Evolutionary conservation across 1,139 yeast species (phyloP).

Genomic region (Taphrina wiesneri): DNA sequence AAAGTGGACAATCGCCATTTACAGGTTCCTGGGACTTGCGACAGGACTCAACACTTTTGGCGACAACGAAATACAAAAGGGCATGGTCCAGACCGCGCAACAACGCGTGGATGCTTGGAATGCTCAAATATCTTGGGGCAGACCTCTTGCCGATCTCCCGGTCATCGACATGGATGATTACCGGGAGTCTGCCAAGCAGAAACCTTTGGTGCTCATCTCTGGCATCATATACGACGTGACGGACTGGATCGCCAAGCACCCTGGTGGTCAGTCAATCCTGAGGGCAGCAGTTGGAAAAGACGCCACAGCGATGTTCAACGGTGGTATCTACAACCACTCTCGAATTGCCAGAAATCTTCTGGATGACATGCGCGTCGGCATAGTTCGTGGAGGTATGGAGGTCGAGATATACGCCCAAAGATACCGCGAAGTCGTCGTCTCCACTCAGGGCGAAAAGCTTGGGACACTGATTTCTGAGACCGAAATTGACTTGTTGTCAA

Average conservation of each 20-base stretch:
- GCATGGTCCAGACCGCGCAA: constrained; percentile 91
- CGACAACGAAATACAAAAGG: constrained; percentile 95
- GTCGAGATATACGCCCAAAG: constrained; percentile 64
- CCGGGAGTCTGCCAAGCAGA: constrained; percentile 60
- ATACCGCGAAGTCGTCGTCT: constrained; percentile 54
- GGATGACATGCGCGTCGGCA: constrained; percentile 94
- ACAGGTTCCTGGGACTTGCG: constrained; percentile 80
- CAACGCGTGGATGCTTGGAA: constrained; percentile 87
- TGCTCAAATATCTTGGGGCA: constrained; percentile 85
- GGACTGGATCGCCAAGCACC: constrained; percentile 83
- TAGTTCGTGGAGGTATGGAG: constrained; percentile 79
- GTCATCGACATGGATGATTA: constrained; percentile 88
- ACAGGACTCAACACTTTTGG: constrained; percentile 89
- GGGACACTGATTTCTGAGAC: background rate
- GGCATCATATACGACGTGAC: constrained; percentile 95
- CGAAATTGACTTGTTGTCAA: constrained; percentile 3
- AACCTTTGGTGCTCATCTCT: constrained; percentile 68
- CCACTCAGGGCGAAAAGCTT: background rate
- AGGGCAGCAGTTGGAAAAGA: constrained; percentile 90
- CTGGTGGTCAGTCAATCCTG: constrained; percentile 92
- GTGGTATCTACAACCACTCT: constrained; percentile 95
- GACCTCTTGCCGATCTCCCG: constrained; percentile 77
- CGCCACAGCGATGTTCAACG: constrained; percentile 95
- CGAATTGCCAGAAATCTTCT: constrained; percentile 96
- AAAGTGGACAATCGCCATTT: constrained; percentile 68